Conservation (phyloP, 768 basidiomycete species). For the Auriscalpium orientale region DNA sequence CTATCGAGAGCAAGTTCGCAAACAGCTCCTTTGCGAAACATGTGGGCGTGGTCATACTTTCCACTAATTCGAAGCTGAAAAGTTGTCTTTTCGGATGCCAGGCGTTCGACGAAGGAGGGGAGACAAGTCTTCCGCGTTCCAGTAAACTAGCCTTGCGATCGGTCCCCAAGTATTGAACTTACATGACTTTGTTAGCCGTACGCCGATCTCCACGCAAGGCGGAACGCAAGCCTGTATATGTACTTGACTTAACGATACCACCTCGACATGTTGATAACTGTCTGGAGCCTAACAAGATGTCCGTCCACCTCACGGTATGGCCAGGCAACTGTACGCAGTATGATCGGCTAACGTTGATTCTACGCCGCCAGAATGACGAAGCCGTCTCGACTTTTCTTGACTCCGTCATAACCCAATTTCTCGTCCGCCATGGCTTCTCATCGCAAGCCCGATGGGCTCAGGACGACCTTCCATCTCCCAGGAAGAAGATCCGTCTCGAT, state of each 20-base stretch:
- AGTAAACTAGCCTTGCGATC: slow-evolving; percentile 25
- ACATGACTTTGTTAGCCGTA: slow-evolving; percentile 29
- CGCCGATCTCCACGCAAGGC: slow-evolving; percentile 73
- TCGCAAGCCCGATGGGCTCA: slow-evolving; percentile 7
- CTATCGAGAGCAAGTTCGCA: slow-evolving; percentile 59
- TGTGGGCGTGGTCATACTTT: slow-evolving; percentile 27
- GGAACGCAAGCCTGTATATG: slow-evolving; percentile 78
- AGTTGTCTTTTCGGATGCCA: slow-evolving; percentile 16
- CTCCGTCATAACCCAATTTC: slow-evolving; percentile 51
- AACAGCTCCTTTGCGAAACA: slow-evolving; percentile 69
- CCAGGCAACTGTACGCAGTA: neutral
- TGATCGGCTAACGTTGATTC: slow-evolving; percentile 1
- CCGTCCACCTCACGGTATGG: slow-evolving; percentile 61
- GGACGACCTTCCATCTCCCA: slow-evolving; percentile 30
- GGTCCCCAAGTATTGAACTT: neutral
- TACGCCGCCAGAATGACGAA: slow-evolving; percentile 44
- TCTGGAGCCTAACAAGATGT: slow-evolving; percentile 69
- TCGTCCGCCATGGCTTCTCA: slow-evolving; percentile 55
- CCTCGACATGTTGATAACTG: slow-evolving; percentile 65
- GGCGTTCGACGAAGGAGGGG: slow-evolving; percentile 64
- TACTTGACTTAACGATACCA: slow-evolving; percentile 68
- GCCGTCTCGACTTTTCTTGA: slow-evolving; percentile 49
- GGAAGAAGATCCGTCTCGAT: slow-evolving; percentile 43
- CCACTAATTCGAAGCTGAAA: too few species aligned
- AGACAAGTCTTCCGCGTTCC: slow-evolving; percentile 35